phyloP scores from a whole-genome alignment of 176 grass and related monocot genomes.

The Oryza meyeriana region DNA sequence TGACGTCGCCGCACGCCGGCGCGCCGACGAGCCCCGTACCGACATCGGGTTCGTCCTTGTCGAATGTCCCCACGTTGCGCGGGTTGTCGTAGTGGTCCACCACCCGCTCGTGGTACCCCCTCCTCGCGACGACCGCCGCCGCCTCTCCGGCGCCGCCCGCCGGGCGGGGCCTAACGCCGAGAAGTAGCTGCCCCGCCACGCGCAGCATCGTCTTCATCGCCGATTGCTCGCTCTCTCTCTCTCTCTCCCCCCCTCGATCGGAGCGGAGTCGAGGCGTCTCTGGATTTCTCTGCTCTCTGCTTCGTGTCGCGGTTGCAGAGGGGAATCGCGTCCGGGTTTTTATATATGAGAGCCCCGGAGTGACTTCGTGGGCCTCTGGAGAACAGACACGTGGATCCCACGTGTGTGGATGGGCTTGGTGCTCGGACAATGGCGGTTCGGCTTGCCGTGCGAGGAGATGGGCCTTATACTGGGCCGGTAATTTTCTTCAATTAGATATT shows the following conservation, averaged over 20 bases:
- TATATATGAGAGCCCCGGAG: not conserved
- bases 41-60: constrained; percentile 74
- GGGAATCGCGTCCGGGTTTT: not conserved
- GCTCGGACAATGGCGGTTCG: not conserved
- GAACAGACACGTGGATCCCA: not conserved
- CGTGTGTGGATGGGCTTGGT: not conserved
- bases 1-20: constrained; percentile 93
- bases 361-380: not conserved
- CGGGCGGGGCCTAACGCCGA: not conserved
- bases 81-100: constrained; percentile 94
- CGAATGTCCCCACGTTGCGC: constrained; percentile 84
- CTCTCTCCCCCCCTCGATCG: no score
- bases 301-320: not conserved
- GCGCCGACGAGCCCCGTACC: constrained; percentile 87
- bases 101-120: constrained; percentile 87
- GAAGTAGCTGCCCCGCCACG: constrained; percentile 19
- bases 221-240: not conserved
- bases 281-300: constrained; percentile 6
- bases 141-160: not conserved
- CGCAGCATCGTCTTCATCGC: constrained; percentile 33
- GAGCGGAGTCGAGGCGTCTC: not conserved
- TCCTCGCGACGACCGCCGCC: not conserved
- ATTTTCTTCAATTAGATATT: not conserved
- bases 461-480: not conserved
- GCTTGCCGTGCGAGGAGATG: not conserved